These are phyloP conservation scores for Ophiostoma sp. DNA, from an alignment of 2,329 filamentous ascomycete species.

Conservation along the genomic window DNA sequence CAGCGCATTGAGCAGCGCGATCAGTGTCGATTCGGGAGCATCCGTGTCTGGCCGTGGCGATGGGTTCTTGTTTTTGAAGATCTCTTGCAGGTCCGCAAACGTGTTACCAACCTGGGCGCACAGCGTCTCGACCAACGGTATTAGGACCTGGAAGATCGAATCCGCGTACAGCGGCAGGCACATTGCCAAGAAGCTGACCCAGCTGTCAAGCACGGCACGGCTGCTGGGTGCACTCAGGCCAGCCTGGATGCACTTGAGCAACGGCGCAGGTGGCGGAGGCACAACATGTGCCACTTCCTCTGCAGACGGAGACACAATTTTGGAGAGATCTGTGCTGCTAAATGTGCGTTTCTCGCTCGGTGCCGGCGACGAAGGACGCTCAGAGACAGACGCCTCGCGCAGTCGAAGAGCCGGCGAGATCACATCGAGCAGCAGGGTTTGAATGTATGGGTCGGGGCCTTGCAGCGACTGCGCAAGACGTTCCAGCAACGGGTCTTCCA, in stretches of 20 bases:
- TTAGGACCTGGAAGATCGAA: conserved; percentile 80
- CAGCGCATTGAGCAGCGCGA: conserved; percentile 84
- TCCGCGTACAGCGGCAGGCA: conserved; percentile 78
- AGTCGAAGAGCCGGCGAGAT: conserved; percentile 69
- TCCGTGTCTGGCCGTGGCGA: conserved; percentile 27
- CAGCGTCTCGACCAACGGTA: conserved; percentile 85
- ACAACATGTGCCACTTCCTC: conserved; percentile 6
- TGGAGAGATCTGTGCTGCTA: conserved; percentile 27
- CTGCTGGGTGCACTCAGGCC: conserved; percentile 72
- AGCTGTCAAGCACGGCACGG: conserved; percentile 77
- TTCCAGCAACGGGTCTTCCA: conserved; percentile 67
- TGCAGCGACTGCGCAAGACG: conserved; percentile 57
- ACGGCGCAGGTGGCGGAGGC: conserved; percentile 54
- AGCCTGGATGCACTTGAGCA: conserved; percentile 79
- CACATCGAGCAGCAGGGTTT: conserved; percentile 73
- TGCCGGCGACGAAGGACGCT: conserved; percentile 33
- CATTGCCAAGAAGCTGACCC: conserved; percentile 79
- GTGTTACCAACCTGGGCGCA: conserved; percentile 69
- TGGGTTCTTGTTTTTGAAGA: conserved; percentile 42
- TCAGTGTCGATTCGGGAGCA: conserved; percentile 65
- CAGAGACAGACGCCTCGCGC: conserved; percentile 38
- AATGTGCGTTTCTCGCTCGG: conserved; percentile 43
- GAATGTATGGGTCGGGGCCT: conserved; percentile 62
- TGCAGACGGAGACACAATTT: background rate
- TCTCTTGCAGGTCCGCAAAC: conserved; percentile 63